A percentile compares a stretch with the other conserved stretches of the same genome.
These are phyloP conservation scores for Aegilops longissima DNA, from an alignment of 176 grass and related monocot species.

Conservation along the genomic window DNA sequence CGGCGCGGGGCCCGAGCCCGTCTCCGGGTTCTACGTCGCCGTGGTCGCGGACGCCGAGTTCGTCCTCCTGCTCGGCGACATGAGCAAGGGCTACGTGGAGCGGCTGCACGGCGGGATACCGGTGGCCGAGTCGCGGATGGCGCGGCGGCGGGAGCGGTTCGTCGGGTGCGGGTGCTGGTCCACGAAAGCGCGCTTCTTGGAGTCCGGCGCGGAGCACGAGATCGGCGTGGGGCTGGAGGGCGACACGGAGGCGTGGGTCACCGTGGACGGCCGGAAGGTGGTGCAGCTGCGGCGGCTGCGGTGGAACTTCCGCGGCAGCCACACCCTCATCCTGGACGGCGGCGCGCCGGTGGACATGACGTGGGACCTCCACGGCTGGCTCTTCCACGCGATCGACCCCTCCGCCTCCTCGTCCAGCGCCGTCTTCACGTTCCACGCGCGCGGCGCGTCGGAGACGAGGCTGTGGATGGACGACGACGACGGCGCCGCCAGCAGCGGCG, in stretches of 20 bases:
- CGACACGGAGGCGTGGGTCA: conserved; percentile 50
- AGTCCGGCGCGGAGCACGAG: conserved; percentile 66
- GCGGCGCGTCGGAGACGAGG: conserved; percentile 39
- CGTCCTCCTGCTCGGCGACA: conserved; percentile 75
- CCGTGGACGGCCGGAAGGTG: conserved; percentile 54
- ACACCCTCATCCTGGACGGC: conserved; percentile 62
- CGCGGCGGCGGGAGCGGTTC: conserved; percentile 64
- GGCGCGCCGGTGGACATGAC: conserved; percentile 57
- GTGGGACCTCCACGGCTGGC: conserved; percentile 75
- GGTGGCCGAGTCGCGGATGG: conserved; percentile 36
- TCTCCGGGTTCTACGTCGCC: conserved; percentile 71
- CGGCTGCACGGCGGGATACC: conserved; percentile 58
- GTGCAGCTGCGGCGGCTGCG: conserved; percentile 39
- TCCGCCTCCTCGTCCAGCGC: conserved; percentile 40
- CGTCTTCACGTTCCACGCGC: conserved; percentile 62
- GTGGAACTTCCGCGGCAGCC: conserved; percentile 75
- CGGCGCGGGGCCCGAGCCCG: conserved; percentile 54
- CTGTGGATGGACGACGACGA: conserved; percentile 46
- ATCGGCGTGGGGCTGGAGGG: conserved; percentile 61
- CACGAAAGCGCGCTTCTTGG: conserved; percentile 52
- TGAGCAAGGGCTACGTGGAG: conserved; percentile 58
- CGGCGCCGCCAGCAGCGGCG: background rate
- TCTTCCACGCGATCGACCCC: conserved; percentile 31
- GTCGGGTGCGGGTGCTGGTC: conserved; percentile 48
- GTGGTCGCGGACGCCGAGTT: conserved; percentile 76